Base-by-base conservation (phyloP, 2,329 filamentous ascomycete species). In the Apiospora aurea region DNA sequence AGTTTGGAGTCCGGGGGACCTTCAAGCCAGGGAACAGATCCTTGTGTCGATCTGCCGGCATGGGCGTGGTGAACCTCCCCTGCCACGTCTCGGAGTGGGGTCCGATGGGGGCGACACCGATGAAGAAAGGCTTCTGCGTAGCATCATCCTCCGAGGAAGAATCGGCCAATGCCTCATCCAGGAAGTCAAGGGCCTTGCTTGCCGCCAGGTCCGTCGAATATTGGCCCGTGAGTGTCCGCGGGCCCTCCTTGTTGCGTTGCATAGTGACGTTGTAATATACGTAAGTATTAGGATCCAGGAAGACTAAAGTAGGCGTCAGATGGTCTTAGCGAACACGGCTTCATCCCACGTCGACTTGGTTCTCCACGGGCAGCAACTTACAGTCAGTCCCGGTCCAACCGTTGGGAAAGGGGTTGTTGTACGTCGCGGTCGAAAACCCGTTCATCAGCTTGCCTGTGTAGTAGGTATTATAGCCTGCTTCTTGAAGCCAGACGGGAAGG, bases 241-340 rank as follows among this genome's bases (percentile, higher is more conserved):
- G 82, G 0, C 71, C 71, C 1, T 90, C 86, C 0, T 84, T 81
- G 75, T 93, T 91, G 13, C 88, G 85, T 73, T 91, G 87, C 78
- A 90, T 91, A 5, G 87, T 90, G 1, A 88, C 84, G 77, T 93
- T 93, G 38, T 90, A 84, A 77, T 93, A 94, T 41, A 87, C 83
- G 76, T 94, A 94, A 0, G 92, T 94, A 74, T 86, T 88, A 0
- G 91, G 91, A 73, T 93, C 91, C 1, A 93, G 82, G 1, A 92
- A 82, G 74, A 92, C 80, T 80, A 44, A 86, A 26, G 71, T 87
- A 83, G 11, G 87, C 83, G 7, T 0, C 1, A 2, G 7, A 34
- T 18, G 11, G 5, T 26, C 14, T 38, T 47, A 69, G 67, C 21
- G 46, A 68, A 6, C 34, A 16, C 34, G 3, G 6, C 5, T 26